Base-by-base conservation (phyloP, 208 protist genomes). In the Crithidia sp. region DNA sequence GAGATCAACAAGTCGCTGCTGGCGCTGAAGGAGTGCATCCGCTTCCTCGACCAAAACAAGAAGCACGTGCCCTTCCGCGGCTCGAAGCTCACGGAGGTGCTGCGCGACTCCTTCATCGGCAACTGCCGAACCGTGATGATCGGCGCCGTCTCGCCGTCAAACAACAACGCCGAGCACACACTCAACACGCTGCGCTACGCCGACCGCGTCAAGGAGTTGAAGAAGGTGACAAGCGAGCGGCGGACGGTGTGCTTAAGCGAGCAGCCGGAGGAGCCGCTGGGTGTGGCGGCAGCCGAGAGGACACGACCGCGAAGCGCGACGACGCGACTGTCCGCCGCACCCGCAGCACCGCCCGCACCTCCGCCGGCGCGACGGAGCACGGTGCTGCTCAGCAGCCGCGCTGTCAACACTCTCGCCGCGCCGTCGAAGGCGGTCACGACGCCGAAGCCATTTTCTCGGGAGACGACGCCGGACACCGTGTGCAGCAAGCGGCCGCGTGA, bases 81-180 rank as follows among this genome's bases (percentile, higher is more conserved):
- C 60, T 97, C 92, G 54, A 96, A 98, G 74, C 87, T 99, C 37
- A 99, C 97, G 4, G 82, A 95, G 82, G 85, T 98, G 58, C 79
- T 99, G 60, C 81, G 83, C 14, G 91, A 96, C 66, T 93, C 84
- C 5, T 87, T 97, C 36, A 84, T 93, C 10, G 96, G 96, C 9
- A 97, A 97, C 85, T 93, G 93, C 70, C 90, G 91, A 36, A 98
- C 97, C 9, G 87, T 98, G 44, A 95, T 99, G 93, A 97, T 98
- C 70, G 96, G 90, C 28, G 89, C 93, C 43, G 88, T 99, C 14
- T 89, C 93, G 5, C 97, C 97, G 2, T 71, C 84, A 2, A 83
- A 85, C 72, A 85, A 76, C 76, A 92, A 89, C 62, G 90, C 83
- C 53, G 87, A 96, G 76, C 86, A 96, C 71, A 92, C 92, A 13